Evolutionary conservation across 805 yeast genomes (phyloP).

Genomic region (Lipomyces anomalus): DNA sequence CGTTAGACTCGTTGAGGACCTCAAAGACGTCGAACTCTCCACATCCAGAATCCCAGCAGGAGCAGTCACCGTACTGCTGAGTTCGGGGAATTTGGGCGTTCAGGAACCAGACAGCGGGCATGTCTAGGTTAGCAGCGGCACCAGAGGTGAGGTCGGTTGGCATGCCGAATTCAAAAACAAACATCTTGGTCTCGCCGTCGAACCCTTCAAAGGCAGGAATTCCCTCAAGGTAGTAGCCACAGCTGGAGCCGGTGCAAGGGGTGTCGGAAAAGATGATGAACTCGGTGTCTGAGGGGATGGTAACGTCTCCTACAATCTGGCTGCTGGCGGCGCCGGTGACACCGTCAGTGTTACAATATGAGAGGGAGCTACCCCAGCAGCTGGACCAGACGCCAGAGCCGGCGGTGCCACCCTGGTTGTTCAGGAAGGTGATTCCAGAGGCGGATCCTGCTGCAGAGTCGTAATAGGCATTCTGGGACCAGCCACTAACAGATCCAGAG

Average conservation of each 20-base stretch:
- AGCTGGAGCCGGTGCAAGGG: conserved; percentile 42
- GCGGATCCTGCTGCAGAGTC: conserved; percentile 58
- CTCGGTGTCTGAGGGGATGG: conserved; percentile 69
- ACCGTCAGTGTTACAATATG: conserved; percentile 77
- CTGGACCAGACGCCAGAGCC: conserved; percentile 87
- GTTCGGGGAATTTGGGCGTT: conserved; percentile 97
- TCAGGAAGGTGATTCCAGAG: conserved; percentile 71
- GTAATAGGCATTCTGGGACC: conserved; percentile 76
- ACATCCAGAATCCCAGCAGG: conserved; percentile 96
- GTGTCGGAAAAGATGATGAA: conserved; percentile 67
- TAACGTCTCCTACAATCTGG: conserved; percentile 60
- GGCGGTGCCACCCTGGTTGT: conserved; percentile 75
- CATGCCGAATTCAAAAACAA: conserved; percentile 91
- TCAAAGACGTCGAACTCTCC: conserved; percentile 97
- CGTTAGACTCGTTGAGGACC: conserved; percentile 69
- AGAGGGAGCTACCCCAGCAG: conserved; percentile 86
- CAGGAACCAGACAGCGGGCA: conserved; percentile 97
- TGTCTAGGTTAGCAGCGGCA: conserved; percentile 63
- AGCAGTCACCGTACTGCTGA: conserved; percentile 88
- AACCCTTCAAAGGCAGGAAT: conserved; percentile 95
- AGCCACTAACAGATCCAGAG: conserved; percentile 44
- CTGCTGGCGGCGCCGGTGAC: conserved; percentile 64
- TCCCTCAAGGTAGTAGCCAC: conserved; percentile 82
- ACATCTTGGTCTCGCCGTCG: conserved; percentile 75
- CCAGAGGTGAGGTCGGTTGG: conserved; percentile 56